Evolutionary conservation across 1,139 yeast species (phyloP).

Genomic region (Hansenula lynferdii): DNA sequence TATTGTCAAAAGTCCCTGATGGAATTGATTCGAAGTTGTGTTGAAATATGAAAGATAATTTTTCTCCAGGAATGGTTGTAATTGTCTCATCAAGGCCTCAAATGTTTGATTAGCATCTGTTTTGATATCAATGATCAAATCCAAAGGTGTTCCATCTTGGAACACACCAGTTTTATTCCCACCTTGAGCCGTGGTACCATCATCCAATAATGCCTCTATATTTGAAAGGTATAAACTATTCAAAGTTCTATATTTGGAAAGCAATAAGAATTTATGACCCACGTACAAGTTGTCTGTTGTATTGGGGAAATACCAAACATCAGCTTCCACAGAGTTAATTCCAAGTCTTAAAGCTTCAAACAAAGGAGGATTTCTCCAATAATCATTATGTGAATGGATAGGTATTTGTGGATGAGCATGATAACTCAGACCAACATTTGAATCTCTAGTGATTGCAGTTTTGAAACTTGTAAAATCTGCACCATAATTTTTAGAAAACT

Average conservation of each 20-base stretch:
- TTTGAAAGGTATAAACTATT: conserved; percentile 51
- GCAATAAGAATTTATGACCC: conserved; percentile 54
- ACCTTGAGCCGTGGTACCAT: conserved; percentile 23
- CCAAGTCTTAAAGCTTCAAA: conserved; percentile 59
- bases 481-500: no score
- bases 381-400: conserved; percentile 73
- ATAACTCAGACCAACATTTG: no score
- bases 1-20: conserved; percentile 36
- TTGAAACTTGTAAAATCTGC: no score
- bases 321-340: conserved; percentile 63
- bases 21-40: conserved; percentile 18
- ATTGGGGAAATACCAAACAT: conserved; percentile 45
- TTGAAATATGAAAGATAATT: conserved; percentile 32
- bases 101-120: conserved; percentile 28
- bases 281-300: conserved; percentile 42
- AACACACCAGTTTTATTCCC: conserved; percentile 29
- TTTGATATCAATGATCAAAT: conserved; percentile 41
- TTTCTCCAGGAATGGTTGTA: conserved; percentile 23
- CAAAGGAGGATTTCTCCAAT: conserved; percentile 61
- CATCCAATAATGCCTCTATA: conserved; percentile 40
- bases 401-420: no score
- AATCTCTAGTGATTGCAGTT: no score
- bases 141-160: conserved; percentile 35
- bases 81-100: conserved; percentile 28
- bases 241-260: conserved; percentile 42